A percentile compares a stretch with the other conserved stretches of the same genome.
Evolutionary conservation across 441 rosid genomes (phyloP).

Genomic region (Gossypium trilobum): DNA sequence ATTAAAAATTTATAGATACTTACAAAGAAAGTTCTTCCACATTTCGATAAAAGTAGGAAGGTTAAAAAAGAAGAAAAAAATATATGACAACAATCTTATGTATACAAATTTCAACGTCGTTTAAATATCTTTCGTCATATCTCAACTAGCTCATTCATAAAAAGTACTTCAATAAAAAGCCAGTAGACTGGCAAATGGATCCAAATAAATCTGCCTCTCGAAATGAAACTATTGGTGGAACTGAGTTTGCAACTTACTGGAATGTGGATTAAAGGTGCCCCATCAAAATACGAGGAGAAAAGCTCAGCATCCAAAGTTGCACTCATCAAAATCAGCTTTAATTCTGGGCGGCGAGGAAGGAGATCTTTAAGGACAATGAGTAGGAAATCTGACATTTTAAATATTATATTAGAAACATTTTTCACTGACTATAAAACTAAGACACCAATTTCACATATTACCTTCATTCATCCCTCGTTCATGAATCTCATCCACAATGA

Average conservation of each 20-base stretch:
- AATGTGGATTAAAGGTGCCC: slow-evolving; percentile 60
- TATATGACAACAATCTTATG: neutral
- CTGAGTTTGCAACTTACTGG: slow-evolving; percentile 56
- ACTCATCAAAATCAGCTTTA: slow-evolving; percentile 83
- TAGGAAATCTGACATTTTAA: slow-evolving; percentile 59
- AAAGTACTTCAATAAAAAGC: neutral
- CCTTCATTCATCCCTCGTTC: slow-evolving; percentile 99
- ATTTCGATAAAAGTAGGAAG: neutral
- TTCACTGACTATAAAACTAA: slow-evolving; percentile 18
- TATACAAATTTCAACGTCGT: neutral
- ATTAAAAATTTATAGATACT: neutral
- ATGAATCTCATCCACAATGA: slow-evolving; percentile 88
- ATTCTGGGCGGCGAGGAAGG: slow-evolving; percentile 70
- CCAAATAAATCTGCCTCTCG: neutral
- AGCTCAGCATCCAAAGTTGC: slow-evolving; percentile 87
- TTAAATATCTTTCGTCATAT: neutral
- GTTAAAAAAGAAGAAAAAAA: neutral
- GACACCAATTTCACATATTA: slow-evolving; percentile 25
- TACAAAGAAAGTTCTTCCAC: neutral
- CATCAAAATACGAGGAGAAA: slow-evolving; percentile 76
- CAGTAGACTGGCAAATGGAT: neutral
- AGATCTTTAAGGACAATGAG: slow-evolving; percentile 87
- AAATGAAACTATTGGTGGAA: neutral
- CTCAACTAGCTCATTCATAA: neutral
- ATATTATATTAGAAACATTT: slow-evolving; percentile 23